Conservation (phyloP, 2,329 filamentous ascomycete genomes). For the Diaporthe helianthi region DNA sequence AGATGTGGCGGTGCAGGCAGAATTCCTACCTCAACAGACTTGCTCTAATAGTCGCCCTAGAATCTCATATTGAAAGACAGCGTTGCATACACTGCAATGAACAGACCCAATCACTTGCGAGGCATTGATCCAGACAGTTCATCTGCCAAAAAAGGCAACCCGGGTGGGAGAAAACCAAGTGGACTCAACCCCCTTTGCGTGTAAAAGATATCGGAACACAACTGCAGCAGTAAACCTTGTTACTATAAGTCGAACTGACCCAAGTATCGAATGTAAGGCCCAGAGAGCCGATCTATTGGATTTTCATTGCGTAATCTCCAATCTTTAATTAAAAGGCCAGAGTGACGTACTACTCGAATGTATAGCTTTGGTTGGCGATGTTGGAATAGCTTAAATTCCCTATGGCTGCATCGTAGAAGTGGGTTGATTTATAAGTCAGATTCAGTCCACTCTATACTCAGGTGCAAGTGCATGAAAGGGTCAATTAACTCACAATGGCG, state of each 20-base stretch:
- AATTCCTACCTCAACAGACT: too few species aligned
- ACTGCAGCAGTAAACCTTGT: too few species aligned
- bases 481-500: neutral
- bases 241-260: neutral
- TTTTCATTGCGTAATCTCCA: neutral
- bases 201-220: too few species aligned
- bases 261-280: too few species aligned
- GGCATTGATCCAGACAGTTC: neutral
- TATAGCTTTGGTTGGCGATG: too few species aligned
- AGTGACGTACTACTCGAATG: too few species aligned
- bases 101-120: neutral
- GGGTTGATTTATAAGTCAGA: too few species aligned
- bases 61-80: neutral
- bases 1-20: too few species aligned
- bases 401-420: too few species aligned
- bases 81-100: neutral
- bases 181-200: neutral
- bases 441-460: too few species aligned
- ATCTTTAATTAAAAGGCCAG: neutral
- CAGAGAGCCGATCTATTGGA: neutral
- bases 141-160: neutral
- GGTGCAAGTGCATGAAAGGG: neutral
- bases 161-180: neutral
- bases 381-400: neutral
- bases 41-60: too few species aligned